Percentiles rank a stretch among this genome's conserved stretches.
These are phyloP conservation scores for Pseudocercospora eumusae DNA, from an alignment of 2,329 filamentous ascomycete species.

Conservation along the genomic window DNA sequence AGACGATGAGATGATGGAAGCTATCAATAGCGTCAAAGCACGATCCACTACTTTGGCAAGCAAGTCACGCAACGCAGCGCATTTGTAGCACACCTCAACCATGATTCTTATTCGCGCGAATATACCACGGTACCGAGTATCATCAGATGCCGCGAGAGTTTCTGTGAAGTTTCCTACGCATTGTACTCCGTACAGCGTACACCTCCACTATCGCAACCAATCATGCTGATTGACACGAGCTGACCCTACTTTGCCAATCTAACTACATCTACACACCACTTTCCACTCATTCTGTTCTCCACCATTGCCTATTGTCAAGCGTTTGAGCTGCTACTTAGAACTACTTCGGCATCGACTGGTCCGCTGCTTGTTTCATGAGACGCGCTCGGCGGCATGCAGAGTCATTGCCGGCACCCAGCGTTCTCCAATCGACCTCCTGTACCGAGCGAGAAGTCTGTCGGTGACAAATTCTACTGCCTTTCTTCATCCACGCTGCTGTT, in stretches of 20 bases:
- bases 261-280: too few species aligned
- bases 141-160: neutral
- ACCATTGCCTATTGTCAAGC: neutral
- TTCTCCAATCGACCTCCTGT: neutral
- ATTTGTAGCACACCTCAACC: neutral
- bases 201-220: neutral
- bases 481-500: neutral
- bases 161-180: slow-evolving; percentile 1
- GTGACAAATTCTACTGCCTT: neutral
- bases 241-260: neutral
- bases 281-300: neutral
- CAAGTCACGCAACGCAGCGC: slow-evolving; percentile 1
- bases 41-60: neutral
- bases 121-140: too few species aligned
- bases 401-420: neutral
- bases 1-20: neutral
- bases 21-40: slow-evolving; percentile 5
- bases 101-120: neutral
- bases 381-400: neutral
- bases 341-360: neutral
- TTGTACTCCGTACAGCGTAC: too few species aligned
- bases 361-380: neutral
- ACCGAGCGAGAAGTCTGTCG: neutral
- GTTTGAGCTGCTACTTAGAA: too few species aligned
- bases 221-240: neutral